Evolutionary conservation across 805 yeast genomes (phyloP), one percentile per base, ranked within the genome.

Genomic region (Candida khao-thaluensis): DNA sequence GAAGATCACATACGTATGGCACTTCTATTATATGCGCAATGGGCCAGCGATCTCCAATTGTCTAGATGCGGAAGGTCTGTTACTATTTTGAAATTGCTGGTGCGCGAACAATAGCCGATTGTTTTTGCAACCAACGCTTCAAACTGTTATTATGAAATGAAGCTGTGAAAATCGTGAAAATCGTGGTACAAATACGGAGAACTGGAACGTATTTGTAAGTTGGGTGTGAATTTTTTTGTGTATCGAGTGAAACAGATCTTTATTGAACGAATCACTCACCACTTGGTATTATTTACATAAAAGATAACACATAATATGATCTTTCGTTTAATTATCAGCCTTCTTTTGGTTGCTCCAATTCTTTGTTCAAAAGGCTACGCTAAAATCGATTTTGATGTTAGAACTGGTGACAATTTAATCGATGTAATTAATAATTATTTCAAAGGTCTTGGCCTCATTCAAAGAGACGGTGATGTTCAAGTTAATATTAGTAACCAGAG

Each of bases 331-430:
- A 20, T 20, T 10, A 15, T 28, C 25, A 11, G 10, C 18, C 18
- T 31, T 9, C 25, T 36, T 12, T 17, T 30, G 6, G 34, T 38
- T 12, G 29, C 51, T 7, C 41, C 42, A 7, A 31, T 42, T 7
- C 22, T 35, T 2, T 52, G 50, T 17, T 30, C 38, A 15, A 56
- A 53, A 37, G 58, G 58, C 4, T 52, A 50, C 37, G 46, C 45
- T 27, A 50, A 53, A 36, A 25, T 56, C 25, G 55, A 55, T 38
- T 58, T 58, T 37, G 52, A 53, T 38, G 54, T 58, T 20, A 43
- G 53, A 37, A 45, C 47, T 15, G 62, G 62, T n/a, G 18, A 26
- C 11, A 45, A 47, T 10, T 43, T 55, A 20, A 25, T 40, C 10
- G 44, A 45, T 11, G 60, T 57, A n/a, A 37, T 55, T 21, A 14